Evolutionary conservation across 2,329 filamentous ascomycete genomes (phyloP).

Genomic region (Pseudocercospora macadamiae): DNA sequence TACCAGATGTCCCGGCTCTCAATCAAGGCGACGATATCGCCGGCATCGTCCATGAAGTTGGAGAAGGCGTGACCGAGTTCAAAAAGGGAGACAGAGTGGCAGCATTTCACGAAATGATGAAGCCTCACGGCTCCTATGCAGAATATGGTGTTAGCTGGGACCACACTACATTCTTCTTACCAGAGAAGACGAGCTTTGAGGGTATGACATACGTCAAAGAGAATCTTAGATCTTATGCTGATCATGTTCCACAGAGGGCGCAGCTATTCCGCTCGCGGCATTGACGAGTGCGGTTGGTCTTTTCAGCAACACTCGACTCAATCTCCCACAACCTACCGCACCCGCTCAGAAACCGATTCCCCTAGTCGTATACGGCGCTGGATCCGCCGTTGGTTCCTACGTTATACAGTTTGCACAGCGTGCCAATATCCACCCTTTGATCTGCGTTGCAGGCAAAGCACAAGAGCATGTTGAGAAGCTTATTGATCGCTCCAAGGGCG

Average conservation of each 20-base stretch:
- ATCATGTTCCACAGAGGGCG: constrained; percentile 39
- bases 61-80: constrained; percentile 60
- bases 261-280: constrained; percentile 51
- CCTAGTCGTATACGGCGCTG: constrained; percentile 54
- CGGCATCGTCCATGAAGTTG: constrained; percentile 57
- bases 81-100: constrained; percentile 61
- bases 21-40: constrained; percentile 42
- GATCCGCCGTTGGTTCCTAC: constrained; percentile 61
- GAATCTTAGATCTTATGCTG: background rate
- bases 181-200: constrained; percentile 55
- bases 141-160: constrained; percentile 63
- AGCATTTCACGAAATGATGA: constrained; percentile 57
- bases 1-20: constrained; percentile 18
- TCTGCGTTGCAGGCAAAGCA: constrained; percentile 61
- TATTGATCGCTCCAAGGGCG: constrained; percentile 58
- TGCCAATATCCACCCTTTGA: constrained; percentile 63
- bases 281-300: constrained; percentile 52
- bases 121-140: constrained; percentile 58
- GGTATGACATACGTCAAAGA: constrained; percentile 36
- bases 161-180: constrained; percentile 61
- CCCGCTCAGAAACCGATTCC: constrained; percentile 36
- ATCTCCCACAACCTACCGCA: constrained; percentile 46
- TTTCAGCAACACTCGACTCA: constrained; percentile 42
- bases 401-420: constrained; percentile 58
- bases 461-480: constrained; percentile 56